These are phyloP conservation scores for Vaccinium myrtillus DNA, from an alignment of 148 eudicot genomes.

Conservation along the genomic window DNA sequence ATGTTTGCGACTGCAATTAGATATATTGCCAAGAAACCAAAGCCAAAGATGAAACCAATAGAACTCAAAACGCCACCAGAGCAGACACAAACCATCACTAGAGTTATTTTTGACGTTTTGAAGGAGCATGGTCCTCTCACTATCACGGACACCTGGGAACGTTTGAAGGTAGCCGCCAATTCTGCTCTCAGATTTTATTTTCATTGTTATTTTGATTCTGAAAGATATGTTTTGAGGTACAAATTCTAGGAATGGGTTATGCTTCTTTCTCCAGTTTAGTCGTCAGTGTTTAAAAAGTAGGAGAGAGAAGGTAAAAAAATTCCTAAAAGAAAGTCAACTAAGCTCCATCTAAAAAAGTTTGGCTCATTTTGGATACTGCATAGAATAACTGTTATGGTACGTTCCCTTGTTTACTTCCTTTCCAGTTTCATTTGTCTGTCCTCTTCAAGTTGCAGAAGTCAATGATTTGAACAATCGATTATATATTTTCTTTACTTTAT, in stretches of 20 bases:
- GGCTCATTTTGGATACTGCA: background rate
- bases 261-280: background rate
- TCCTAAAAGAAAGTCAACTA: background rate
- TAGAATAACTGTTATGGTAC: background rate
- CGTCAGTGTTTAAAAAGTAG: background rate
- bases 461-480: background rate
- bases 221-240: background rate
- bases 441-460: background rate
- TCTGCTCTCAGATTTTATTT: background rate
- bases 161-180: conserved; percentile 51
- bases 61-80: conserved; percentile 71
- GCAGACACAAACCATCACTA: conserved; percentile 82
- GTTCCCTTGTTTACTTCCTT: background rate
- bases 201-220: background rate
- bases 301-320: background rate
- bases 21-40: conserved; percentile 64
- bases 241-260: background rate
- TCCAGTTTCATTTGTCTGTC: background rate
- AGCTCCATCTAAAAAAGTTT: background rate
- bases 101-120: conserved; percentile 67
- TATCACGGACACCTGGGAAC: conserved; percentile 78
- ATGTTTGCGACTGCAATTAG: conserved; percentile 61
- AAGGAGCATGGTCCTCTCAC: conserved; percentile 93
- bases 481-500: background rate
- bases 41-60: conserved; percentile 77